Percentiles rank a stretch among this genome's conserved stretches.
phyloP scores from a whole-genome alignment of 768 basidiomycete genomes.

The Lactarius evosmus region DNA sequence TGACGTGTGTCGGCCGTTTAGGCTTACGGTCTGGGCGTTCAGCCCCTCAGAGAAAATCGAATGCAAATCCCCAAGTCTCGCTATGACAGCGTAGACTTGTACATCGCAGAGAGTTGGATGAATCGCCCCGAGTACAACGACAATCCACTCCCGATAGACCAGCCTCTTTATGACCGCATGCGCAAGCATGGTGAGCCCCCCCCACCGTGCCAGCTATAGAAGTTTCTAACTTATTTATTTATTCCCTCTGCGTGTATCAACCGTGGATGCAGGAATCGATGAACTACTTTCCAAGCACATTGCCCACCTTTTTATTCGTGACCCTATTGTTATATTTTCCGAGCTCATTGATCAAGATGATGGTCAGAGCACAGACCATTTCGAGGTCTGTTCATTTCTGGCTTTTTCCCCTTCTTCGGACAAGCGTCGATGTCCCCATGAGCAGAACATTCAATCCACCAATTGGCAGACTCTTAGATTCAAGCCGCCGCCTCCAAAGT shows the following conservation, averaged over 20 bases:
- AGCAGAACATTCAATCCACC: constrained; percentile 95
- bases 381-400: constrained; percentile 61
- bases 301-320: constrained; percentile 94
- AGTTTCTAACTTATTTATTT: no score
- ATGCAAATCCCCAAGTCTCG: constrained; percentile 92
- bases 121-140: constrained; percentile 97
- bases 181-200: constrained; percentile 62
- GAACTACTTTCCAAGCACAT: constrained; percentile 85
- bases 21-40: constrained; percentile 8
- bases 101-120: constrained; percentile 81
- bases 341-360: constrained; percentile 95
- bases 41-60: constrained; percentile 76
- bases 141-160: constrained; percentile 73
- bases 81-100: constrained; percentile 94
- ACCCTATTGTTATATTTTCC: constrained; percentile 92
- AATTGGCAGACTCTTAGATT: constrained; percentile 99
- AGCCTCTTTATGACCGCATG: constrained; percentile 68
- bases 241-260: not conserved
- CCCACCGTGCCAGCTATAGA: not conserved
- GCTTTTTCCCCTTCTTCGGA: not conserved
- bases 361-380: constrained; percentile 83
- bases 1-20: constrained; percentile 6
- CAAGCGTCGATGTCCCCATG: not conserved
- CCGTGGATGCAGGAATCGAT: constrained; percentile 65
- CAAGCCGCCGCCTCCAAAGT: constrained; percentile 94